phyloP scores from a whole-genome alignment of 2,329 filamentous ascomycete species.

The Fusarium temperatum region DNA sequence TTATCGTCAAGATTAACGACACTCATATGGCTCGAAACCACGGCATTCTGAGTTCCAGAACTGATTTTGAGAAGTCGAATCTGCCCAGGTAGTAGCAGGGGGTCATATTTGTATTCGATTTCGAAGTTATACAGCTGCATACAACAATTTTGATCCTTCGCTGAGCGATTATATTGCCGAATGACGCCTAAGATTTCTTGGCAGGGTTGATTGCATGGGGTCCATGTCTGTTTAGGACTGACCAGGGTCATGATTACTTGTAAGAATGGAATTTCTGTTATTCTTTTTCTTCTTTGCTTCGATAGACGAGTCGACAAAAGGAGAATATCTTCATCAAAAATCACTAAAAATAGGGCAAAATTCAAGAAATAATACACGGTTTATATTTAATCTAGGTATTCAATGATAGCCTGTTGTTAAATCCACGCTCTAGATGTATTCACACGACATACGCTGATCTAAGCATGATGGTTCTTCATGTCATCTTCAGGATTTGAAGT shows the following conservation, averaged over 20 bases:
- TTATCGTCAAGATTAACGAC: not conserved
- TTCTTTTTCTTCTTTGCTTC: too few relatives aligned
- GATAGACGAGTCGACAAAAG: too few relatives aligned
- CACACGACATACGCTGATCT: not conserved
- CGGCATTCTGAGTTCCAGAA: not conserved
- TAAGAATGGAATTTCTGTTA: too few relatives aligned
- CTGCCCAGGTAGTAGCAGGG: not conserved
- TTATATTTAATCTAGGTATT: not conserved
- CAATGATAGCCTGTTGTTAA: not conserved
- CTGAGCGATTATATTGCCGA: not conserved
- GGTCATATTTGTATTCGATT: not conserved
- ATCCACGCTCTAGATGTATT: not conserved
- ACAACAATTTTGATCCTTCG: not conserved
- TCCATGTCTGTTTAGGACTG: not conserved
- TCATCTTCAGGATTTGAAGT: slow-evolving; percentile 30
- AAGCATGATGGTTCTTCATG: slow-evolving; percentile 4
- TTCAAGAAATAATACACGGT: not conserved
- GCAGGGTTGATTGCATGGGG: not conserved
- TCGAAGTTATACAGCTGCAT: not conserved
- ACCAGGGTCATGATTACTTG: not conserved
- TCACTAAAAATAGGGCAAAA: not conserved
- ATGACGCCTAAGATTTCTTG: not conserved
- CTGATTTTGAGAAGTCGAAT: not conserved
- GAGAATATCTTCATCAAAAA: not conserved
- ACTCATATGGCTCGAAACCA: not conserved